Percentiles rank a stretch among this genome's conserved stretches.
Conservation (phyloP, 805 yeast species). For the Starmerella potacharoeniae region DNA sequence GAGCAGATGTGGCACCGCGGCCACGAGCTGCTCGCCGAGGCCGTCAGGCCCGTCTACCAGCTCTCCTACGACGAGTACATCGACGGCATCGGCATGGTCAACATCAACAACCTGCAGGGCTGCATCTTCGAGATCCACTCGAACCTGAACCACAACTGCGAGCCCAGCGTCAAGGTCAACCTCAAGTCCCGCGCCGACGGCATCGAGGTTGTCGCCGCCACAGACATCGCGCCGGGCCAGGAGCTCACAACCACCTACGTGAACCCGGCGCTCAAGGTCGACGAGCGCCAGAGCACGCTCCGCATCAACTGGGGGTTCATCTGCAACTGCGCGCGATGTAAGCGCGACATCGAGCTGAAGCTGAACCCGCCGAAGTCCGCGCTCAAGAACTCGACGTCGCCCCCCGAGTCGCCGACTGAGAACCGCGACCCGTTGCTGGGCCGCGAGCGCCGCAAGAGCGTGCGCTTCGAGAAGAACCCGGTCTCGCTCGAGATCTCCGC, state of each 20-base stretch:
- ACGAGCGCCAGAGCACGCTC: slow-evolving; percentile 51
- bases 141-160: slow-evolving; percentile 66
- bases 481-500: slow-evolving; percentile 9
- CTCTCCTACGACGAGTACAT: slow-evolving; percentile 45
- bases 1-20: slow-evolving; percentile 47
- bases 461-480: slow-evolving; percentile 20
- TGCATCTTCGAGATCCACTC: slow-evolving; percentile 52
- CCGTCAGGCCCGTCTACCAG: slow-evolving; percentile 31
- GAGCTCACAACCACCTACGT: slow-evolving; percentile 63
- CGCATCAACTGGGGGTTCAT: slow-evolving; percentile 71
- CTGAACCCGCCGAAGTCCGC: slow-evolving; percentile 7
- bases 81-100: slow-evolving; percentile 56
- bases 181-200: slow-evolving; percentile 37
- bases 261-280: slow-evolving; percentile 50
- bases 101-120: slow-evolving; percentile 60
- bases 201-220: slow-evolving; percentile 47
- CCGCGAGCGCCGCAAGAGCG: slow-evolving; percentile 20
- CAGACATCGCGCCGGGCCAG: slow-evolving; percentile 49
- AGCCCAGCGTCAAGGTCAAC: slow-evolving; percentile 50
- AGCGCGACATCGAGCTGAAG: slow-evolving; percentile 25
- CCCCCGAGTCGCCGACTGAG: not conserved
- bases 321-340: slow-evolving; percentile 59
- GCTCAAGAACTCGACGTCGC: slow-evolving; percentile 4
- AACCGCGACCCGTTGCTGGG: not conserved
- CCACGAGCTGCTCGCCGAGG: slow-evolving; percentile 37